Evolutionary conservation across 2,329 filamentous ascomycete species (phyloP), one percentile per base, ranked within the genome.

Genomic region (Colletotrichum eremochloae): DNA sequence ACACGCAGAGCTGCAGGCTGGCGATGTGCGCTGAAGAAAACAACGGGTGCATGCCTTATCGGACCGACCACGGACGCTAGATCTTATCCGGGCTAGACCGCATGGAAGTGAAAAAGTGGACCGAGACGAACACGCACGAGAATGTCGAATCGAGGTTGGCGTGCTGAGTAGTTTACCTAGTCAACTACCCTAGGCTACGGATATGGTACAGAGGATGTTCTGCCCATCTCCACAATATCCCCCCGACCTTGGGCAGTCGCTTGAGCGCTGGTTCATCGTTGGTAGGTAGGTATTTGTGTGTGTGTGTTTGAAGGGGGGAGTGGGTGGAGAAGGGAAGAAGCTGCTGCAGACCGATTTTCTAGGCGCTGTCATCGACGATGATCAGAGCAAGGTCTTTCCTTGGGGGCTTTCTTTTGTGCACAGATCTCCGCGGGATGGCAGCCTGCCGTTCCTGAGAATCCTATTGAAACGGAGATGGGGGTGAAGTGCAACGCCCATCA

Each of bases 41-140:
- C 20, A 48, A 68, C 56, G 48, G 67, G 29, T 64, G 56, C 46
- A 56, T 55, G 71, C 73, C 73, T 72, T 68, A 68, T 75, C 73
- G 73, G 73, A 63, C 73, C 73, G 73, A 74, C 53, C 46, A 42
- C 36, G 24, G 46, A 52, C 61, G 71, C 71, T 75, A 74, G 29
- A n/a, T 14, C 71, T 2, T 18, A 42, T 52, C 33, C 9, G 33
- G 63, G 1, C 5, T 71, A 71, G 68, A 14, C 31, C 44, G 20
- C 63, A 58, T 71, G 62, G 71, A 71, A 61, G 56, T 53, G 60
- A 40, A 40, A 24, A 57, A 61, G 60, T 70, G 61, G 65, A 36
- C 46, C 62, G 48, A 46, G 70, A 73, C 61, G 20, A 24, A 24
- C 24, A 24, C 24, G 24, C 24, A 24, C 24, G 24, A 24, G 24